Conservation (phyloP, 1,139 yeast species). For the Pneumocystis murina region DNA sequence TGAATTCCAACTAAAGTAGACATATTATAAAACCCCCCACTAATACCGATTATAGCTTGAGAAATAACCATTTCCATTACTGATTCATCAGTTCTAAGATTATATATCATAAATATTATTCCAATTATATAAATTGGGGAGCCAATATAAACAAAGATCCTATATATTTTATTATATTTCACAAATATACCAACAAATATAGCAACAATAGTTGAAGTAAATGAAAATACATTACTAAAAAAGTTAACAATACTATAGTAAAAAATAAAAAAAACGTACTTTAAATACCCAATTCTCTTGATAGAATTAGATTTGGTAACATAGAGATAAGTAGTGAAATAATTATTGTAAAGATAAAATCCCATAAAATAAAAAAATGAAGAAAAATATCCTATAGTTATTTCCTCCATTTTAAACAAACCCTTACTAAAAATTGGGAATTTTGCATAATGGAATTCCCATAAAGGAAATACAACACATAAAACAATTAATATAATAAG, state of each 20-base stretch:
- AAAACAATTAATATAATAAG: conserved; percentile 13
- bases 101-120: conserved; percentile 15
- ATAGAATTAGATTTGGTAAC: conserved; percentile 15
- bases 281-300: conserved; percentile 13
- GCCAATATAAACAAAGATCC: conserved; percentile 14
- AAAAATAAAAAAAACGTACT: neutral
- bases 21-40: conserved; percentile 48
- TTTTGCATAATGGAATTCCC: conserved; percentile 14
- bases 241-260: neutral
- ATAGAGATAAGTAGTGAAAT: conserved; percentile 16
- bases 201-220: neutral
- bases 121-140: conserved; percentile 15
- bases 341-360: conserved; percentile 17
- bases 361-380: conserved; percentile 17
- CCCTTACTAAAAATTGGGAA: conserved; percentile 13
- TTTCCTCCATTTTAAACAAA: conserved; percentile 15
- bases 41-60: conserved; percentile 38
- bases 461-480: conserved; percentile 12
- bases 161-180: conserved; percentile 13
- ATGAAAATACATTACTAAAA: conserved; percentile 3
- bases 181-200: conserved; percentile 8
- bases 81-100: conserved; percentile 12
- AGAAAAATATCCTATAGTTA: conserved; percentile 15
- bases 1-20: conserved; percentile 43
- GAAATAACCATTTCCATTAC: conserved; percentile 13